Base-by-base conservation (phyloP, 228 moss, liverwort and hornwort species). In the Sphagnum fallax region DNA sequence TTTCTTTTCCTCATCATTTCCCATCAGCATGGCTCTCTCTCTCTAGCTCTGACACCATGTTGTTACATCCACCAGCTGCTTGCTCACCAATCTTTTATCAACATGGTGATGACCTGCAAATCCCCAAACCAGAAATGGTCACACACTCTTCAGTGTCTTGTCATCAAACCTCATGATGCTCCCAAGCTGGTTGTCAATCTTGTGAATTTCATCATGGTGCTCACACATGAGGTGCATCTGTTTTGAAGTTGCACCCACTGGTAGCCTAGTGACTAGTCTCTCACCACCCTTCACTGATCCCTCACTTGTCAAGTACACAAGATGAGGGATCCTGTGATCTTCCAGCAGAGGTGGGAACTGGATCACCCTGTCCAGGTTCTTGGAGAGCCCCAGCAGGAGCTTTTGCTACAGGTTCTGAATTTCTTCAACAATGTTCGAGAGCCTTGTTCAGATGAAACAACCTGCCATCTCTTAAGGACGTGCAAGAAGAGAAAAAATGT, bases 211-310 rank as follows among this genome's bases (percentile, higher is more conserved):
- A 8, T 72, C 87, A 5, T 67, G 84, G 71, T 87, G 87, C 75
- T 87, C 87, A 73, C 87, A 87, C 87, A 87, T 84, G 52, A 81
- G 66, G 32, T 87, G 87, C 0, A 87, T 67, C 55, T 81, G 81
- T 51, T 81, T 77, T 7, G 87, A 84, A 10, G 76, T 78, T 1
- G 79, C 81, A 4, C 84, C 83, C 11, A 79, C 79, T 5, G 49
- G 8, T 0, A 83, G 75, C 67, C 65, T 77, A 52, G 81, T 83
- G 52, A 84, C 75, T 16, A 87, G 76, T 8, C 81, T 78, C 79
- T 81, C 84, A 57, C 83, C 81, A 55, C 73, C 84, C 32, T 76
- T 81, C 0, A 77, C 18, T 53, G 81, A 84, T 4, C 81, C 87
- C 0, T 78, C 77, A 4, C 84, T 87, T 65, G 80, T 83, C 4